Base-by-base conservation (phyloP, 2,329 filamentous ascomycete species). In the Trichoderma citrinoviride region DNA sequence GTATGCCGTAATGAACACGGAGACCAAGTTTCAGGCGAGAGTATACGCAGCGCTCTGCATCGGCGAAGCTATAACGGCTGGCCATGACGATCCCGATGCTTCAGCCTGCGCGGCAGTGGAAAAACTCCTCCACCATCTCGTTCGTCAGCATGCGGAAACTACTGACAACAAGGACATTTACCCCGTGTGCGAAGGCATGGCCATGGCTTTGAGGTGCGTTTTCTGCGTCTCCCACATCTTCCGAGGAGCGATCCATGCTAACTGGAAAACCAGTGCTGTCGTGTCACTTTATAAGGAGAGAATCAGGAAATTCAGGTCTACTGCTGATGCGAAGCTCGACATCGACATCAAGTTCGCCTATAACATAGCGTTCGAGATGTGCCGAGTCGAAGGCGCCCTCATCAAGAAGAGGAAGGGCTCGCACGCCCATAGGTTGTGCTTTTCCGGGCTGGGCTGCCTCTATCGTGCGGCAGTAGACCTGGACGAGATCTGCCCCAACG, bases 351-450 rank as follows among this genome's bases (percentile, higher is more conserved):
- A 49, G 27, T 63, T 63, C 3, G 33, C 61, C 52, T 56, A 63
- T 14, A 56, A 56, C 43, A 63, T 63, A 56, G 41, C 25, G 7
- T 63, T 63, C 37, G 61, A 63, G n/a, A 63, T 63, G 50, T 63
- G 61, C 21, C 41, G 61, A 17, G 52, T 50, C 5, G 61, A 63
- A 17, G 61, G 61, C 4, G 43, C 25, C 25, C 23, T 55, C 7
- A 63, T 63, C 52, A 7, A 43, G 23, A 49, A 10, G 19, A 46
- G 52, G 21, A 50, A 55, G 8, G 47, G 7, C 5, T n/a, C 19
- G 14, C 41, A 41, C 33, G 33, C 10, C n/a, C n/a, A 43, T 7
- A 41, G 52, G 49, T 27, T 63, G 44, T 63, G 41, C 14, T 63
- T 63, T 17, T 40, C 61, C 0, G 41, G 61, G 1, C 29, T 63